A percentile compares a stretch with the other conserved stretches of the same genome.
phyloP scores from a whole-genome alignment of 1,284 basidiomycete genomes.

The Testicularia cyperi region DNA sequence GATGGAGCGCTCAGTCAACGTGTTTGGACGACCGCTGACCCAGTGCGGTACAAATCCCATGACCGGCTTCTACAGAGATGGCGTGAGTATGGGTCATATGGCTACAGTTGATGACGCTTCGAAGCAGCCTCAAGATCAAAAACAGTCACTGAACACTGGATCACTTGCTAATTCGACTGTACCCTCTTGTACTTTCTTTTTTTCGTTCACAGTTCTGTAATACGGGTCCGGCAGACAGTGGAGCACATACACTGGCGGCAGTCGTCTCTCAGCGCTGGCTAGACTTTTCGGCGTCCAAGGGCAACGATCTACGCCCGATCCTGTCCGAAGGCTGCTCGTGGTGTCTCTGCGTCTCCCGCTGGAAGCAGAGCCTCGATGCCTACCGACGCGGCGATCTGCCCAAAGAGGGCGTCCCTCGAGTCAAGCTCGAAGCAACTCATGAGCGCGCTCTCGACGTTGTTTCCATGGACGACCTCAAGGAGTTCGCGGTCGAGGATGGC shows the following conservation, averaged over 20 bases:
- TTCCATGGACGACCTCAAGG: constrained; percentile 29
- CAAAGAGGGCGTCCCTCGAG: constrained; percentile 38
- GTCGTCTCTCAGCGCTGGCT: constrained; percentile 42
- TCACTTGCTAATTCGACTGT: too few relatives aligned
- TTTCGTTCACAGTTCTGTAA: constrained; percentile 43
- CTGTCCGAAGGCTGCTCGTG: constrained; percentile 42
- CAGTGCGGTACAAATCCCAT: constrained; percentile 39
- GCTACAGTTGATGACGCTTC: too few relatives aligned
- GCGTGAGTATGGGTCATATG: constrained; percentile 32
- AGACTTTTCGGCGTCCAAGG: constrained; percentile 39
- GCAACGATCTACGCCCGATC: constrained; percentile 45
- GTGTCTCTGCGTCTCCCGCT: constrained; percentile 46
- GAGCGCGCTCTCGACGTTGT: constrained; percentile 31
- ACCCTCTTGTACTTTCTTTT: too few relatives aligned
- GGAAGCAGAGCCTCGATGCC: constrained; percentile 73
- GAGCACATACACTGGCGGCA: constrained; percentile 45
- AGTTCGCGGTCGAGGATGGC: constrained; percentile 17
- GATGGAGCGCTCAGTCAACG: constrained; percentile 43
- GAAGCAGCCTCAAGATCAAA: too few relatives aligned
- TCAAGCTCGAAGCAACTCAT: constrained; percentile 41
- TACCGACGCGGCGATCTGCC: constrained; percentile 78
- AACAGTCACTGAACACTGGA: too few relatives aligned
- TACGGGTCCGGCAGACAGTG: constrained; percentile 36
- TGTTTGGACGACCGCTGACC: constrained; percentile 33
- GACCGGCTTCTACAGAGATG: constrained; percentile 47